Evolutionary conservation across 169 alveolate genomes (phyloP).

Genomic region (Eimeria falciformis): DNA sequence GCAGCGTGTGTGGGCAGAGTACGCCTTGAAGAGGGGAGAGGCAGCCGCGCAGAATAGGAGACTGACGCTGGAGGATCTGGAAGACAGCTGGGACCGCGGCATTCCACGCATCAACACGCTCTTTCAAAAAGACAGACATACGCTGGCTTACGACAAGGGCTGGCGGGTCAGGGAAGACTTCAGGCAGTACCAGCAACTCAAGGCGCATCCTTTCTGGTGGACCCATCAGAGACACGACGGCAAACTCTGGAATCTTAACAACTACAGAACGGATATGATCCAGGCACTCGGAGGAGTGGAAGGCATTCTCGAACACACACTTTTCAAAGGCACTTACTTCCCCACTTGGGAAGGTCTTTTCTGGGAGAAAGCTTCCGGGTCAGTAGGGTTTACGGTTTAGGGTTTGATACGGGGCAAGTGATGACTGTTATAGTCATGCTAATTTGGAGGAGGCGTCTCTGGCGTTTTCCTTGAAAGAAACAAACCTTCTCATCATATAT

Average conservation of each 20-base stretch:
- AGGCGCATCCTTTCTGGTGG: conserved; percentile 99
- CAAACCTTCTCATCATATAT: conserved; percentile 23
- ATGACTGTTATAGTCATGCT: conserved; percentile 51
- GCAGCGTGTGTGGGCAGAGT: conserved; percentile 99
- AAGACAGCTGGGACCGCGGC: conserved; percentile 99
- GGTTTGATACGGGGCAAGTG: conserved; percentile 7
- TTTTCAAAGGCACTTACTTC: conserved; percentile 99
- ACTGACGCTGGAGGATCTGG: conserved; percentile 98
- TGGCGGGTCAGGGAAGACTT: conserved; percentile 99
- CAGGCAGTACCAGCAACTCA: conserved; percentile 96
- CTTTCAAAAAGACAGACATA: conserved; percentile 99
- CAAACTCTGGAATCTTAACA: conserved; percentile 99
- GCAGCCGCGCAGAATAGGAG: conserved; percentile 99
- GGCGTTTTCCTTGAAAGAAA: conserved; percentile 26
- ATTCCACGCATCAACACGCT: conserved; percentile 99
- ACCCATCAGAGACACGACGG: conserved; percentile 99
- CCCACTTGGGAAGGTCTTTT: conserved; percentile 99
- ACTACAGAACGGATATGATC: conserved; percentile 99
- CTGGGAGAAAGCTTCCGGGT: conserved; percentile 99
- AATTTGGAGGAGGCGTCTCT: conserved; percentile 34
- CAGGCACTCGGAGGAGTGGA: conserved; percentile 99
- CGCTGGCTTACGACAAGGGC: conserved; percentile 99
- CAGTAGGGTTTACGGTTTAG: not conserved
- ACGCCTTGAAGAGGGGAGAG: conserved; percentile 98
- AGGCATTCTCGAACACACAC: conserved; percentile 99